phyloP scores from a whole-genome alignment of 1,139 yeast genomes.

The Yamadazyma triangularis region DNA sequence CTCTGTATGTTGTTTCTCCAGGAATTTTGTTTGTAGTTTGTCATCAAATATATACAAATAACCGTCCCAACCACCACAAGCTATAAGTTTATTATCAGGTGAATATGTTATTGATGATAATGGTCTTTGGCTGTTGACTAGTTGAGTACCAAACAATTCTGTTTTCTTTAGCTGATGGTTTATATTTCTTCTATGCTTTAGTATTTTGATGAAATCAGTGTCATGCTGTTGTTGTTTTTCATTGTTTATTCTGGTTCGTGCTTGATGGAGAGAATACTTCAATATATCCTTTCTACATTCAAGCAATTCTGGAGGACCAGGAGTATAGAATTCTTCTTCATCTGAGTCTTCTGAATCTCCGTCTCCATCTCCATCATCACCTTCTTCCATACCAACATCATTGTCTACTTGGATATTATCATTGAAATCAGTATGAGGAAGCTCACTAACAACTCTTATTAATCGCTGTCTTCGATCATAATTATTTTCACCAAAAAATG shows the following conservation, averaged over 20 bases:
- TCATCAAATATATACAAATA: slow-evolving; percentile 38
- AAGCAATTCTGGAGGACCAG: slow-evolving; percentile 61
- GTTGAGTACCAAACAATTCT: slow-evolving; percentile 64
- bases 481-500: slow-evolving; percentile 56
- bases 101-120: slow-evolving; percentile 56
- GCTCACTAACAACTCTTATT: slow-evolving; percentile 17
- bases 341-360: slow-evolving; percentile 34
- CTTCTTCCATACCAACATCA: background rate
- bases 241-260: slow-evolving; percentile 36
- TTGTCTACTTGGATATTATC: slow-evolving; percentile 17
- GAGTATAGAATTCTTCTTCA: slow-evolving; percentile 82
- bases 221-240: slow-evolving; percentile 18
- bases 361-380: slow-evolving; percentile 72
- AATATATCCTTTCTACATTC: slow-evolving; percentile 52
- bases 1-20: slow-evolving; percentile 44
- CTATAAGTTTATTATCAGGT: slow-evolving; percentile 30
- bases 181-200: slow-evolving; percentile 43
- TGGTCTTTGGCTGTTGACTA: slow-evolving; percentile 60
- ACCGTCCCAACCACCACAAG: slow-evolving; percentile 88
- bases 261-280: slow-evolving; percentile 40
- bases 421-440: slow-evolving; percentile 10
- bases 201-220: slow-evolving; percentile 23
- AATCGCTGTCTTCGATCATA: slow-evolving; percentile 60
- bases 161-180: slow-evolving; percentile 32
- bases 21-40: slow-evolving; percentile 23